Evolutionary conservation across 805 yeast species (phyloP).

Genomic region (Scheffersomyces lignosus): DNA sequence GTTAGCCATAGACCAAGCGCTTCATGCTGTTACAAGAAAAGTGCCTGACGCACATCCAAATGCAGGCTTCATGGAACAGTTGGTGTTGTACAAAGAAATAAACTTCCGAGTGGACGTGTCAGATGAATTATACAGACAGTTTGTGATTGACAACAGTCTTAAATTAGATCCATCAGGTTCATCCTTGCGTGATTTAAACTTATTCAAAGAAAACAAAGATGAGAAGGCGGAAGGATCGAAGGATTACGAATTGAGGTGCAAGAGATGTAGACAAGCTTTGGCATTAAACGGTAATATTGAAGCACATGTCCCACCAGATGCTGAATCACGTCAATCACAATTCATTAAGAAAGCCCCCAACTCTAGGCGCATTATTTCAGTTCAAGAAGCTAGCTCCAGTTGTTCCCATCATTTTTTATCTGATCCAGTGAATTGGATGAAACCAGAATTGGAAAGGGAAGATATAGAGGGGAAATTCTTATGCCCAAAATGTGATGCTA

Average conservation of each 20-base stretch:
- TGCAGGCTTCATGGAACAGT: constrained; percentile 69
- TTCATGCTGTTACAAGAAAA: constrained; percentile 73
- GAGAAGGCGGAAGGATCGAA: constrained; percentile 7
- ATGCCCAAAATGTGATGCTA: constrained; percentile 82
- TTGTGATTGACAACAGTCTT: constrained; percentile 23
- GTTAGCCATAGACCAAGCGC: constrained; percentile 57
- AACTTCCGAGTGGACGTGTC: constrained; percentile 23
- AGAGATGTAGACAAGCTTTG: constrained; percentile 71
- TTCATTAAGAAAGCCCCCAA: constrained; percentile 65
- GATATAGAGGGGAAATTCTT: constrained; percentile 82
- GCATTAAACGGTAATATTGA: constrained; percentile 65
- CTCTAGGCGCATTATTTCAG: constrained; percentile 58
- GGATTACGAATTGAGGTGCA: constrained; percentile 62
- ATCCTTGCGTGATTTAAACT: constrained; percentile 23
- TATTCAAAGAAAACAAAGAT: constrained; percentile 17
- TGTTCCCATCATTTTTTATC: constrained; percentile 81
- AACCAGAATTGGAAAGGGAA: constrained; percentile 66
- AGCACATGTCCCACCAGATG: constrained; percentile 65
- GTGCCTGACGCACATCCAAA: constrained; percentile 68
- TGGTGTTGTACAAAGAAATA: constrained; percentile 55
- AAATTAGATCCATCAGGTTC: constrained; percentile 43
- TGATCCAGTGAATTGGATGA: constrained; percentile 95
- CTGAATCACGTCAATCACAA: constrained; percentile 61
- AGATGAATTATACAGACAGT: constrained; percentile 25
- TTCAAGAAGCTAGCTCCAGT: constrained; percentile 52